Conservation (phyloP, 2,329 filamentous ascomycete genomes). For the Malbranchea zuffiana region DNA sequence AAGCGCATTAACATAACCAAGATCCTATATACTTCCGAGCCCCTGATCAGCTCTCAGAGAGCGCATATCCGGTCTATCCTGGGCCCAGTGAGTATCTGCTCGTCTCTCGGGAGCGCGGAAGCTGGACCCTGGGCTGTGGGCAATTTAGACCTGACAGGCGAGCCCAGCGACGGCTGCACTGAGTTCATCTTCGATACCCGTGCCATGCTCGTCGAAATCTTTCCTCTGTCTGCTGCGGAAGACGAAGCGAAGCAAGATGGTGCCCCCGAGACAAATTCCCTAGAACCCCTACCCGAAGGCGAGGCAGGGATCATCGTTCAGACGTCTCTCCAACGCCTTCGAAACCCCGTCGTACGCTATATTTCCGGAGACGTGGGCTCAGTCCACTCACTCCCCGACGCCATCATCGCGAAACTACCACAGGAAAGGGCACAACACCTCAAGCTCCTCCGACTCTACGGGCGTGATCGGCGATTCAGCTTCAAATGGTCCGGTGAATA, state of each 20-base stretch:
- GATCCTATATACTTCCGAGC: constrained; percentile 38
- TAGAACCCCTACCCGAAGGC: constrained; percentile 18
- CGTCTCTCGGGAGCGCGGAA: constrained; percentile 35
- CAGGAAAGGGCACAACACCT: constrained; percentile 19
- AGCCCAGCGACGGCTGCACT: constrained; percentile 12
- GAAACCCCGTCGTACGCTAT: constrained; percentile 38
- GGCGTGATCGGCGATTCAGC: constrained; percentile 36
- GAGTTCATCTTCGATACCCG: constrained; percentile 35
- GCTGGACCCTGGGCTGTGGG: constrained; percentile 32
- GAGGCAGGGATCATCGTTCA: constrained; percentile 32
- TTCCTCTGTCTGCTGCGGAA: constrained; percentile 20
- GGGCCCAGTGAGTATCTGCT: constrained; percentile 28
- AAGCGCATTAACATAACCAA: constrained; percentile 27
- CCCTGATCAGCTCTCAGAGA: constrained; percentile 26
- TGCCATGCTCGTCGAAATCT: constrained; percentile 29
- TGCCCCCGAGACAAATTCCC: background rate
- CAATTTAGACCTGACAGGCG: constrained; percentile 22
- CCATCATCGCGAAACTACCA: constrained; percentile 13
- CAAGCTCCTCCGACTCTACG: constrained; percentile 30
- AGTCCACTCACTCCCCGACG: constrained; percentile 26
- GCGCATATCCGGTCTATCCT: constrained; percentile 24
- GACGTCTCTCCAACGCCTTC: constrained; percentile 33
- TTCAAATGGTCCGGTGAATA: constrained; percentile 35
- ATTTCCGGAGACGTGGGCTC: constrained; percentile 36
- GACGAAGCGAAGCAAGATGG: background rate